Base-by-base conservation (phyloP, 2,329 filamentous ascomycete genomes). In the Sphaerulina populicola region DNA sequence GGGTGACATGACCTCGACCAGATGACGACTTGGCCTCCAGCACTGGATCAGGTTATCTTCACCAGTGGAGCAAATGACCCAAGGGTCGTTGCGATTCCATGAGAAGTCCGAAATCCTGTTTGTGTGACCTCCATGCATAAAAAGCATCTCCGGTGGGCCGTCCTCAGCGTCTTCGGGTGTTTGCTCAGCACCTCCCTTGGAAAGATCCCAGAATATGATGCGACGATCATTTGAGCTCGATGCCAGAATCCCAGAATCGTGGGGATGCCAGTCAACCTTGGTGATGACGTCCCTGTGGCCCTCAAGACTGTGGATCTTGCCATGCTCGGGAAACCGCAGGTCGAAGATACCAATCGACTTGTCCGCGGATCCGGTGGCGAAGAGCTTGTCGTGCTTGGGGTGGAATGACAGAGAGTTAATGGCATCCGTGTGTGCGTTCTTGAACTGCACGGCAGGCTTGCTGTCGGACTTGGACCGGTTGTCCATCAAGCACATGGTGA, bases 41-140 rank as follows among this genome's bases (percentile, higher is more conserved):
- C 96, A 87, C 71, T 98, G 93, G 57, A 98, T 79, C 59, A 97
- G 76, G 66, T 98, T 98, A 72, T 98, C 93, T 68, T 98, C 94
- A 0, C 91, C 93, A 12, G 93, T 90, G 55, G 87, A 94, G 68
- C 89, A 90, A 60, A 98, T 86, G 49, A 96, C 81, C 94, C 94
- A 98, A 4, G 91, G 90, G 64, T 96, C 89, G 67, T 94, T 95
- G 60, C 82, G 81, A 70, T 98, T 98, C 91, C 91, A 98, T 71
- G 86, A 91, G 66, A 98, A 98, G 70, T 98, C 94, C 33, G 88
- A 89, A 55, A 98, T 81, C 60, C 94, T 86, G 71, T 96, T 96
- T 9, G 93, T 98, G 73, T 98, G 94, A 30, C 93, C 93, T 55
- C 93, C 93, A 64, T 98, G 93, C 90, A 98, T 97, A 72, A 98